phyloP scores from a whole-genome alignment of 495 filamentous ascomycete species.

The Pseudevernia furfuracea region DNA sequence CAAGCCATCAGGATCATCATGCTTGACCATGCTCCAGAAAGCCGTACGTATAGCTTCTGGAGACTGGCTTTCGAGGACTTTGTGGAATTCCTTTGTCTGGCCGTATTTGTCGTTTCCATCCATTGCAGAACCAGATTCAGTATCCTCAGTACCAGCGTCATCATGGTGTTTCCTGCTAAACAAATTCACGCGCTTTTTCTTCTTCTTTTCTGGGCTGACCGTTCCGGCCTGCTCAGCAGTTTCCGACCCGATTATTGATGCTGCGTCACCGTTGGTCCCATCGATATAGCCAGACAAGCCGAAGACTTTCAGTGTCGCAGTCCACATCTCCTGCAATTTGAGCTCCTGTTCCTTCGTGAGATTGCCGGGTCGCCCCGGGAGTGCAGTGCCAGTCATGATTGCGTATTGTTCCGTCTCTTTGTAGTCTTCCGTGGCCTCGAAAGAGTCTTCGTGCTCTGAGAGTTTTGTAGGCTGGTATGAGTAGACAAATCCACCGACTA shows the following conservation, averaged over 20 bases:
- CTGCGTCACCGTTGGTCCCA: conserved; percentile 25
- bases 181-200: conserved; percentile 35
- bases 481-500: conserved; percentile 2
- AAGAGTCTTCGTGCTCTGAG: not conserved
- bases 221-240: conserved; percentile 18
- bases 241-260: conserved; percentile 27
- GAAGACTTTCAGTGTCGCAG: conserved; percentile 67
- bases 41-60: conserved; percentile 73
- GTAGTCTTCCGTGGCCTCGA: not conserved
- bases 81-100: conserved; percentile 76
- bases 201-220: conserved; percentile 49
- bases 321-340: conserved; percentile 85
- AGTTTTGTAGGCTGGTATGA: not conserved
- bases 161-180: conserved; percentile 58
- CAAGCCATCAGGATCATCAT: conserved; percentile 85
- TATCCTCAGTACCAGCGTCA: conserved; percentile 34
- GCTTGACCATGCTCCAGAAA: conserved; percentile 95
- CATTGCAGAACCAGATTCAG: conserved; percentile 21
- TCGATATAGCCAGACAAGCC: conserved; percentile 46
- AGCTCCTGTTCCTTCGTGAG: conserved; percentile 82
- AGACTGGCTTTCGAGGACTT: conserved; percentile 63
- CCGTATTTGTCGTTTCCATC: conserved; percentile 88
- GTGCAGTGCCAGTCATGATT: conserved; percentile 37
- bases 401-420: conserved; percentile 16
- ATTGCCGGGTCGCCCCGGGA: conserved; percentile 75